Evolutionary conservation across 2,329 filamentous ascomycete species (phyloP).

Genomic region (Chrysoporthe austroafricana): DNA sequence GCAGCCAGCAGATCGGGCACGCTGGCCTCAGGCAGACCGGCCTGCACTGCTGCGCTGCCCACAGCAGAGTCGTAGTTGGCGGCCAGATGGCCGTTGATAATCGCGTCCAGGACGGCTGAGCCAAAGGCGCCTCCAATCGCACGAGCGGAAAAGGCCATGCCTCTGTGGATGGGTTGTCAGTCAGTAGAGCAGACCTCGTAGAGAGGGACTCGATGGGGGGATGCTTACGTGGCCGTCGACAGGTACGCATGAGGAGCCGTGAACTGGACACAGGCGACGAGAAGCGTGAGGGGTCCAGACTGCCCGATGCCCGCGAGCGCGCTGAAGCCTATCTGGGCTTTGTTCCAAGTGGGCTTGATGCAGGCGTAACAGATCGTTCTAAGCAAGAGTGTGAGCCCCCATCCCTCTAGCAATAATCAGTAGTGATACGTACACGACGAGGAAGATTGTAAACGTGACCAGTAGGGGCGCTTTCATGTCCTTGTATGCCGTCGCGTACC

Average conservation of each 20-base stretch:
- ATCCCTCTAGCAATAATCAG: neutral
- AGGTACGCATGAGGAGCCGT: constrained; percentile 56
- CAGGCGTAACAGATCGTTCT: constrained; percentile 50
- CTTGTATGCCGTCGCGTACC: constrained; percentile 52
- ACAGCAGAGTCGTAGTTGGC: constrained; percentile 46
- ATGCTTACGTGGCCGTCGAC: constrained; percentile 50
- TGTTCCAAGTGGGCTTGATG: constrained; percentile 48
- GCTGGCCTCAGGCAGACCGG: constrained; percentile 46
- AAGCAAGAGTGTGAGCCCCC: constrained; percentile 12
- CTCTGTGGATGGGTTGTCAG: constrained; percentile 29
- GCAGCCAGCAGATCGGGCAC: constrained; percentile 45
- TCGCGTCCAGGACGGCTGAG: constrained; percentile 54
- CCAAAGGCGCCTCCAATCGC: constrained; percentile 59
- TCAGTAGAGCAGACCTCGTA: neutral
- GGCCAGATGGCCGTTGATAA: constrained; percentile 52
- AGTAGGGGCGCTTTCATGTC: constrained; percentile 53
- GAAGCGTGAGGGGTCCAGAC: constrained; percentile 52
- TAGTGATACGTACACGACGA: constrained; percentile 45
- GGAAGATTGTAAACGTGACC: constrained; percentile 50
- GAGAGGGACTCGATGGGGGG: neutral
- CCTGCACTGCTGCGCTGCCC: constrained; percentile 43
- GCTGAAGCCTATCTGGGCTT: constrained; percentile 51
- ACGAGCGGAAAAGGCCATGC: constrained; percentile 55
- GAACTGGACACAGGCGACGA: constrained; percentile 56
- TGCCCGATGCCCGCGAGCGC: constrained; percentile 54